A percentile compares a stretch with the other conserved stretches of the same genome.
Evolutionary conservation across 208 protist genomes (phyloP).

Genomic region (Borovskyia barvae): DNA sequence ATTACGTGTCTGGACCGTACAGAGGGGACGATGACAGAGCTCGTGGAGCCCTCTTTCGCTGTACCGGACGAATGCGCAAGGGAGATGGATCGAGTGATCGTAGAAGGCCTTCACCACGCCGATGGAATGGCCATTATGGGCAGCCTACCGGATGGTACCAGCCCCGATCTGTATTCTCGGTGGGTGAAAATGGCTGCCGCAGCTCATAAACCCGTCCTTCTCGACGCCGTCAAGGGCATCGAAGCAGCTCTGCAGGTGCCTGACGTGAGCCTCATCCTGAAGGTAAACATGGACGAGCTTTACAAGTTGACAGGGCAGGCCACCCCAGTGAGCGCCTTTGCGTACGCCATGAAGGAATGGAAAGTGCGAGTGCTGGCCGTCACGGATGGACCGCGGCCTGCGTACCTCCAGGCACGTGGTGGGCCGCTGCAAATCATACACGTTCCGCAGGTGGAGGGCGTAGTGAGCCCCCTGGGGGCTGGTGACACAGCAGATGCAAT

Average conservation of each 20-base stretch:
- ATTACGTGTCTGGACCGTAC: constrained; percentile 27
- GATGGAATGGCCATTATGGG: constrained; percentile 35
- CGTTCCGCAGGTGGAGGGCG: constrained; percentile 19
- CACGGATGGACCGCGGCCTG: constrained; percentile 25
- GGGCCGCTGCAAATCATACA: constrained; percentile 1
- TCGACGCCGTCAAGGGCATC: constrained; percentile 41
- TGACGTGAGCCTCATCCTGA: constrained; percentile 21
- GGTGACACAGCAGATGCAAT: constrained; percentile 39
- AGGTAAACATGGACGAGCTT: constrained; percentile 34
- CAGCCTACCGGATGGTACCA: constrained; percentile 26
- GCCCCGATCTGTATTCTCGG: not conserved
- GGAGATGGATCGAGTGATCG: constrained; percentile 15
- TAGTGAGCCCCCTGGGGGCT: constrained; percentile 34
- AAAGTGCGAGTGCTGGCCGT: constrained; percentile 25
- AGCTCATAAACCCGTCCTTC: constrained; percentile 25
- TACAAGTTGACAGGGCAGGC: constrained; percentile 20
- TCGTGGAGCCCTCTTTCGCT: constrained; percentile 32
- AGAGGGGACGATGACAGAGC: constrained; percentile 35
- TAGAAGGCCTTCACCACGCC: constrained; percentile 8
- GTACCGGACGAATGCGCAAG: constrained; percentile 20
- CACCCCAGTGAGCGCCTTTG: constrained; percentile 23
- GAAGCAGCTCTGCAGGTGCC: constrained; percentile 23
- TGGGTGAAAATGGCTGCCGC: constrained; percentile 27
- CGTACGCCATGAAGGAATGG: constrained; percentile 27
- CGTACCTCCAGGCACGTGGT: constrained; percentile 24